A percentile compares a stretch with the other conserved stretches of the same genome.
phyloP scores from a whole-genome alignment of 257 asterid species.

The Fraxinus quadrangulata region DNA sequence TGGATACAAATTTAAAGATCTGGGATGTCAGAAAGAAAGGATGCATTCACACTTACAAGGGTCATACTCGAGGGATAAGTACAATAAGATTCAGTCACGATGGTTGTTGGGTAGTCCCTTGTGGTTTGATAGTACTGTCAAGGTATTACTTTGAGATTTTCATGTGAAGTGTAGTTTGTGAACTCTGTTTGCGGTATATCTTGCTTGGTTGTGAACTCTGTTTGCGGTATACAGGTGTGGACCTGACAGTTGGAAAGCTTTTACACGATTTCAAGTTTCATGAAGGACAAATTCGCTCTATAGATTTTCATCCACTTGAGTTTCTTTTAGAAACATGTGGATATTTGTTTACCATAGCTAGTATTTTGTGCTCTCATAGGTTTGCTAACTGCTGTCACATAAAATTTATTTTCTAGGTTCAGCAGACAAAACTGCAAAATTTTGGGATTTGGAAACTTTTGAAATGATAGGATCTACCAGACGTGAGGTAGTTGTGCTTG shows the following conservation, averaged over 20 bases:
- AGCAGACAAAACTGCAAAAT: slow-evolving; percentile 90
- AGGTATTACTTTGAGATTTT: slow-evolving; percentile 49
- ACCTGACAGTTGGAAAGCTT: slow-evolving; percentile 97
- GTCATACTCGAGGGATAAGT: slow-evolving; percentile 94
- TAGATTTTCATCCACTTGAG: slow-evolving; percentile 95
- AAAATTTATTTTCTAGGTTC: slow-evolving; percentile 62
- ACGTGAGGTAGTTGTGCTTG: slow-evolving; percentile 64
- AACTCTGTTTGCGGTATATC: slow-evolving; percentile 26
- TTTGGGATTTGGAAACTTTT: slow-evolving; percentile 99
- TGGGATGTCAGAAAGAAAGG: slow-evolving; percentile 99
- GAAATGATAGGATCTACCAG: slow-evolving; percentile 96
- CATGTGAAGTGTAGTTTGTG: slow-evolving; percentile 18
- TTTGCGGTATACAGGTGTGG: slow-evolving; percentile 69
- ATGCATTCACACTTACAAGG: slow-evolving; percentile 92
- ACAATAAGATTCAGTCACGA: slow-evolving; percentile 58
- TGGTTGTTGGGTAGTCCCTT: slow-evolving; percentile 98
- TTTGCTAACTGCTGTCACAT: slow-evolving; percentile 10
- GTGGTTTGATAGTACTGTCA: slow-evolving; percentile 88
- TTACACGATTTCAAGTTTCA: slow-evolving; percentile 90
- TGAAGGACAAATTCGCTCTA: slow-evolving; percentile 28
- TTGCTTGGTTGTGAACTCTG: slow-evolving; percentile 25
- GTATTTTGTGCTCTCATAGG: slow-evolving; percentile 13
- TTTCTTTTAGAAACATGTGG: slow-evolving; percentile 93
- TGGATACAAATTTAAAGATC: slow-evolving; percentile 90
- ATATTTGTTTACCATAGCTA: slow-evolving; percentile 21